Base-by-base conservation (phyloP, 495 filamentous ascomycete genomes). In the Hypoxylon cercidicola region DNA sequence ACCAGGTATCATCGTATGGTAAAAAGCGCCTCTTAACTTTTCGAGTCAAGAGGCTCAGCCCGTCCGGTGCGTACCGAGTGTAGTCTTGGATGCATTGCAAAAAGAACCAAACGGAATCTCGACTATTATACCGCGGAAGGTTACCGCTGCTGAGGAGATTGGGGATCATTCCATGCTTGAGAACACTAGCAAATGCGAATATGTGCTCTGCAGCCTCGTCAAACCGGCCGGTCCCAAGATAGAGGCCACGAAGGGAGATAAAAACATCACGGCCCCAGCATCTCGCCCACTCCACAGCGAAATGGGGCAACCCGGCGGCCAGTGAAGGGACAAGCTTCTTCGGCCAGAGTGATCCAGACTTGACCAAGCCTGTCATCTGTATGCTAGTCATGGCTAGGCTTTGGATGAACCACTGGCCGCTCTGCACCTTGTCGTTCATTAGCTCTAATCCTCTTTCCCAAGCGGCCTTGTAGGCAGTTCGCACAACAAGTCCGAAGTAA, bases 91-190 rank as follows among this genome's bases (percentile, higher is more conserved):
- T 93, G 53, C 87, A 88, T 73, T 98, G 94, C 51, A 98, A 74
- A 80, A 94, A 93, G 83, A 97, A 99, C 96, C 96, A 99, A 37
- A 97, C 86, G 0, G 94, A 96, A 71, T 99, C 96, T 45, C 96
- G 83, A 35, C 94, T 91, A 71, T 99, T 99, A 77, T 97, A 99
- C n/a, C 96, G 82, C 2, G 96, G 96, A n/a, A 85, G 81, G 39
- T 89, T 90, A 15, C 96, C 93, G 66, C 89, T 89, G 63, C 91
- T 86, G 15, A 99, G 84, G 10, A 99, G 83, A 67, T 99, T 99
- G 11, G 96, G 96, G 53, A 98, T 92, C 96, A 98, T 97, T 43
- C 96, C 96, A 72, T 99, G 96, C 79, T 98, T 98, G 48, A 99
- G 81, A 9, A 99, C 93, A 72, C 92, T 96, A 0, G 92, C 93